Base-by-base conservation (phyloP, 495 filamentous ascomycete species). In the Letharia columbiana region DNA sequence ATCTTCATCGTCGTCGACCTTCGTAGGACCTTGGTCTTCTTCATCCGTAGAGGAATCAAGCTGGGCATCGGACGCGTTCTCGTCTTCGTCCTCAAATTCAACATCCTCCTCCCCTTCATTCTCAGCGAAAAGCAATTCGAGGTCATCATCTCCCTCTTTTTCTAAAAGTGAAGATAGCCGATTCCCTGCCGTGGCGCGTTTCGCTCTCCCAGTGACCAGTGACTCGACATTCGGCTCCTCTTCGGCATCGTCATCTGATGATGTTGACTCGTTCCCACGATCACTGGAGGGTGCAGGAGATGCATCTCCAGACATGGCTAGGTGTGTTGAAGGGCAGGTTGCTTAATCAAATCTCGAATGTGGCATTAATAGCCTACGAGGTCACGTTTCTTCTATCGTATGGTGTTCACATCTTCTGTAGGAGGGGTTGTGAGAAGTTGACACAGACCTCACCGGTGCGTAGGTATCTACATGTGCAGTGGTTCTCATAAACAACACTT, bases 31-130 rank as follows among this genome's bases (percentile, higher is more conserved):
- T 66, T 91, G 86, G 65, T 90, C 86, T 35, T 89, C 88, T 44
- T 90, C 88, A 67, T 92, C 90, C 0, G 87, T 89, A 9, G 89
- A 92, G 20, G 88, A 93, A 52, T 93, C 91, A 72, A 96, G 84
- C 40, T 86, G 84, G 70, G 87, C 84, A 68, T 97, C 92, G 23
- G 86, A 88, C 31, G 72, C 74, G 4, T 83, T 84, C 60, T 88
- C 88, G n/a, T 86, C 87, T 39, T 77, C 86, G 33, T 81, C 86
- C 49, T 87, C 87, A 68, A 91, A 94, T 17, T 90, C 90, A 15
- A 86, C 87, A 69, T 96, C 92, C 64, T 95, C 86, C 67, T 93
- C 91, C 65, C 91, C 87, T 75, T 94, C 90, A 66, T 91, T 87
- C 76, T 95, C 90, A 67, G 88, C 86, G 68, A 94, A 95, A 8